Evolutionary conservation across 345 rosid species (phyloP).

Genomic region (Populus davidiana): DNA sequence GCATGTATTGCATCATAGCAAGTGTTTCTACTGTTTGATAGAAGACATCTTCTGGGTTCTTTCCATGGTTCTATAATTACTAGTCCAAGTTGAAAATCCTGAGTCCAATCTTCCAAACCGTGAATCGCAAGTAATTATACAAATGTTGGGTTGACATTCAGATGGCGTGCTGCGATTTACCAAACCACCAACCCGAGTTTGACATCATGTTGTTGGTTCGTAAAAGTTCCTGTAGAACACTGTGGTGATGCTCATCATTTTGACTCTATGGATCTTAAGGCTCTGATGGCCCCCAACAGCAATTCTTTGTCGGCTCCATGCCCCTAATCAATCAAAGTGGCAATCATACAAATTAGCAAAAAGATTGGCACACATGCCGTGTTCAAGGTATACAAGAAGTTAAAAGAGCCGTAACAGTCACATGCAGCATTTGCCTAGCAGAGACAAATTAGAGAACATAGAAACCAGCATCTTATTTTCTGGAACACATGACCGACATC

Average conservation of each 20-base stretch:
- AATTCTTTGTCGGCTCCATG: neutral
- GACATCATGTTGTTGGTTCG: neutral
- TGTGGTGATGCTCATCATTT: neutral
- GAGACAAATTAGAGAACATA: neutral
- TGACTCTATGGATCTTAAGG: neutral
- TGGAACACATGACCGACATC: neutral
- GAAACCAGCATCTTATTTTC: no score
- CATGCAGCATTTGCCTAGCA: neutral
- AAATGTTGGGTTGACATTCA: no score
- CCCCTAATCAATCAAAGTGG: neutral
- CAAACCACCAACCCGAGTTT: neutral
- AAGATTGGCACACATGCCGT: no score
- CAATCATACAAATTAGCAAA: neutral
- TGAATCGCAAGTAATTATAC: neutral
- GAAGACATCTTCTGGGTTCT: no score
- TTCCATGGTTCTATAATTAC: no score
- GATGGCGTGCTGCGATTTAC: no score
- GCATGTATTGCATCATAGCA: slow-evolving; percentile 42
- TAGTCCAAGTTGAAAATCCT: no score
- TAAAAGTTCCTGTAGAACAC: neutral
- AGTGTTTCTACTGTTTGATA: slow-evolving; percentile 9
- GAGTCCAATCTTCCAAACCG: no score
- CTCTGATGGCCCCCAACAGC: neutral
- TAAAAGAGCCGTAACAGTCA: no score
- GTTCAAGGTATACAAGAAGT: neutral